Conservation (phyloP, 768 basidiomycete genomes). For the Leucocoprinus birnbaumii region DNA sequence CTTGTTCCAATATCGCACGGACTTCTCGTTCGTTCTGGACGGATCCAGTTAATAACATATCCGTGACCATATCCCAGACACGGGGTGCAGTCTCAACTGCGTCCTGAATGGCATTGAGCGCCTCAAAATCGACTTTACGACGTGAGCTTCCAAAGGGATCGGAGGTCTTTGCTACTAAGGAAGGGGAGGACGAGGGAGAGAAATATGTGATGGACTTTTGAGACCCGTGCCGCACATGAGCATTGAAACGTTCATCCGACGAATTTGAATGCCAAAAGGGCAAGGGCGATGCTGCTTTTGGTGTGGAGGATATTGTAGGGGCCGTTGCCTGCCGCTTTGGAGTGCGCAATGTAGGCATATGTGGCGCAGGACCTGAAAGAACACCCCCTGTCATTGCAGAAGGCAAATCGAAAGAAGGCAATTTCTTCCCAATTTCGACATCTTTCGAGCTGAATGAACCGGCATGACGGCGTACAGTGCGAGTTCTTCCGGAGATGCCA, state of each 20-base stretch:
- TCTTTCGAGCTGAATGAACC: constrained; percentile 96
- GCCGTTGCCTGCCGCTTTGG: constrained; percentile 47
- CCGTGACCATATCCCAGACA: constrained; percentile 82
- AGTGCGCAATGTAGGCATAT: constrained; percentile 41
- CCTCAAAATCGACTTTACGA: constrained; percentile 72
- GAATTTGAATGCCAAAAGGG: constrained; percentile 2
- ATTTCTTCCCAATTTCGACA: constrained; percentile 80
- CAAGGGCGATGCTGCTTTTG: not conserved
- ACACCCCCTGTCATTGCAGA: constrained; percentile 35
- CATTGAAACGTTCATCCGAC: constrained; percentile 9
- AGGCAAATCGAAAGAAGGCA: constrained; percentile 62
- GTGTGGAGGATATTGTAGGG: constrained; percentile 26
- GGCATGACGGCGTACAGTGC: constrained; percentile 75
- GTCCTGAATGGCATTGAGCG: constrained; percentile 71
- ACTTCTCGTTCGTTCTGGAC: constrained; percentile 48
- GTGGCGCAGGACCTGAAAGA: constrained; percentile 27
- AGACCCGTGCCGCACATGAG: constrained; percentile 38
- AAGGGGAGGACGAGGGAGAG: constrained; percentile 34
- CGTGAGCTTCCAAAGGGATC: constrained; percentile 46
- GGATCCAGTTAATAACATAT: constrained; percentile 48
- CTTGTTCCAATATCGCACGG: constrained; percentile 52
- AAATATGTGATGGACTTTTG: constrained; percentile 34
- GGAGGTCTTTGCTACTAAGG: constrained; percentile 31
- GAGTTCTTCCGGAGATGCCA: constrained; percentile 29
- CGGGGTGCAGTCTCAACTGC: constrained; percentile 79